These are phyloP conservation scores for Rhododendron ferrugineum DNA, from an alignment of 148 eudicot genomes.

Conservation along the genomic window DNA sequence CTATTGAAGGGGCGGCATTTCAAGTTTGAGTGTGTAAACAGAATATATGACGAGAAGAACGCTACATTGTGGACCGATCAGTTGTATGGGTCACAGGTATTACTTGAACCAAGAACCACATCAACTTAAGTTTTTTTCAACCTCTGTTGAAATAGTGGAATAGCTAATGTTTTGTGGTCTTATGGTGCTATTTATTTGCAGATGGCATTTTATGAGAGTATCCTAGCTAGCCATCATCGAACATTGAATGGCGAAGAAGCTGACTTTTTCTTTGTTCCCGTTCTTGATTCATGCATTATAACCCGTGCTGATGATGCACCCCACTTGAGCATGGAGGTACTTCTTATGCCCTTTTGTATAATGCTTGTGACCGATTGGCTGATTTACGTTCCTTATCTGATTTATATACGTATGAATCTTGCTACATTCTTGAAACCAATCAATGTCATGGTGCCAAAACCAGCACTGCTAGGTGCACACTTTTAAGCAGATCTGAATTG, in stretches of 20 bases:
- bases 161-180: background rate
- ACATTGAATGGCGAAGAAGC: slow-evolving; percentile 93
- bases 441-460: background rate
- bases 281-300: slow-evolving; percentile 89
- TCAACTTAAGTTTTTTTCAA: background rate
- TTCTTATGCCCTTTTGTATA: background rate
- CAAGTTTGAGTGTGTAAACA: slow-evolving; percentile 78
- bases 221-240: slow-evolving; percentile 81
- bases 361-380: background rate
- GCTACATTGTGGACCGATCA: slow-evolving; percentile 83
- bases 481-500: background rate
- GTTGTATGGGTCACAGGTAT: slow-evolving; percentile 99
- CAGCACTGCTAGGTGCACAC: background rate
- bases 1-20: slow-evolving; percentile 84
- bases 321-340: slow-evolving; percentile 72
- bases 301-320: slow-evolving; percentile 94
- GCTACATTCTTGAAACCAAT: background rate
- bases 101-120: background rate
- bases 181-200: slow-evolving; percentile 31
- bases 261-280: slow-evolving; percentile 89
- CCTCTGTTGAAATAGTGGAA: background rate
- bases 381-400: background rate
- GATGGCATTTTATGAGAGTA: slow-evolving; percentile 91
- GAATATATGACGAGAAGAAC: slow-evolving; percentile 72
- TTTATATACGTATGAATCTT: background rate